phyloP scores from a whole-genome alignment of 1,139 yeast species.

The Taphrina betulina region DNA sequence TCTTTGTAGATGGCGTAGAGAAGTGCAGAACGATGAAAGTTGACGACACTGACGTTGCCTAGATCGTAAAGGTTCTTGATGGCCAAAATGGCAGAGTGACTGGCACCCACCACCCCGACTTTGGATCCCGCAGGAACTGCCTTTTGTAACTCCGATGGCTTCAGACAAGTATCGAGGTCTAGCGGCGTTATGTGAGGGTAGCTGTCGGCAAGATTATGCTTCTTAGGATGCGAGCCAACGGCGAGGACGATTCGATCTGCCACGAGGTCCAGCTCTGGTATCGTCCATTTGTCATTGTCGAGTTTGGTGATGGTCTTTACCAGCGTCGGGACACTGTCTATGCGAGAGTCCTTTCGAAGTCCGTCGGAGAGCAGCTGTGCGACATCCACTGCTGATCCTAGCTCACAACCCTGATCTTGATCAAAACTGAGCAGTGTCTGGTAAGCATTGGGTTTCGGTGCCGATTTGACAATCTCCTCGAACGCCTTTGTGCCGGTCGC shows the following conservation, averaged over 20 bases:
- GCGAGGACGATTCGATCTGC: conserved; percentile 25
- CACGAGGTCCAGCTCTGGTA: conserved; percentile 21
- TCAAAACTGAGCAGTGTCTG: conserved; percentile 7
- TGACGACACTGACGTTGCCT: conserved; percentile 18
- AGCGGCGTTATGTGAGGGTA: conserved; percentile 23
- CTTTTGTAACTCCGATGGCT: conserved; percentile 9
- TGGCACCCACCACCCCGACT: conserved; percentile 24
- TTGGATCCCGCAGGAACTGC: neutral
- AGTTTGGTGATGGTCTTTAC: conserved; percentile 2
- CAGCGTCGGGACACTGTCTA: conserved; percentile 8
- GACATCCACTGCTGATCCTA: conserved; percentile 25
- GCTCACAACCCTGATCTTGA: conserved; percentile 19
- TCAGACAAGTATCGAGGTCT: conserved; percentile 20
- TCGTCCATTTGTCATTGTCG: conserved; percentile 3
- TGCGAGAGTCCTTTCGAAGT: conserved; percentile 24
- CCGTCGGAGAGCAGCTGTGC: conserved; percentile 27
- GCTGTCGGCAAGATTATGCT: conserved; percentile 8
- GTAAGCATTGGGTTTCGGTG: conserved; percentile 18
- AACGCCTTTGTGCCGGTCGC: conserved; percentile 24
- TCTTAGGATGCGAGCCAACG: conserved; percentile 26
- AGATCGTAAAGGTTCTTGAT: conserved; percentile 29
- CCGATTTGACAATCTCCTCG: conserved; percentile 14
- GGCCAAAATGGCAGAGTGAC: conserved; percentile 31
- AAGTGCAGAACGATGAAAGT: conserved; percentile 26
- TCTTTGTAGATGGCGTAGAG: conserved; percentile 27